Percentiles rank a stretch among this genome's conserved stretches.
Conservation (phyloP, 805 yeast species). For the Yarrowia sp. region DNA sequence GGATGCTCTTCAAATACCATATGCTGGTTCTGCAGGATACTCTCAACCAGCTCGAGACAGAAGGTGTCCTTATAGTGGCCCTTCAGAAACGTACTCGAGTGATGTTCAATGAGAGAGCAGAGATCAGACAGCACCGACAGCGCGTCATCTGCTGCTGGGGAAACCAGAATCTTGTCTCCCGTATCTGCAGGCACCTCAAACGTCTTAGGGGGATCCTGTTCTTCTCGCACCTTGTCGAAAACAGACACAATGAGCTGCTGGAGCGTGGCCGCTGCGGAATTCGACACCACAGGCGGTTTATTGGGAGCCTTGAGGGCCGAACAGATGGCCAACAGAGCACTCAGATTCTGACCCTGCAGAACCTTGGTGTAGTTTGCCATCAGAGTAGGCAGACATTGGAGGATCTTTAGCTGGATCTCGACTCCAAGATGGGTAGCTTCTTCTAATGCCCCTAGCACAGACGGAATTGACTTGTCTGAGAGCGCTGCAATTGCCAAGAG, state of each 20-base stretch:
- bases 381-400: conserved; percentile 81
- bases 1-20: conserved; percentile 60
- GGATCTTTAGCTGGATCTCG: conserved; percentile 84
- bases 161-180: conserved; percentile 56
- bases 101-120: conserved; percentile 68
- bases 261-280: conserved; percentile 91
- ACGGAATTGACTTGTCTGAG: conserved; percentile 58
- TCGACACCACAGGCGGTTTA: conserved; percentile 77
- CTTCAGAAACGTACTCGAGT: conserved; percentile 55
- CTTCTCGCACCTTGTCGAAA: conserved; percentile 67
- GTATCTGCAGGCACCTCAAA: conserved; percentile 55
- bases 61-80: conserved; percentile 64
- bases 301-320: conserved; percentile 72
- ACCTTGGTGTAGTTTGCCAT: conserved; percentile 66
- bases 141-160: conserved; percentile 70
- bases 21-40: conserved; percentile 70
- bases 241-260: conserved; percentile 82
- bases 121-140: conserved; percentile 73
- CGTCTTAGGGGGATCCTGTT: conserved; percentile 44
- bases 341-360: conserved; percentile 62
- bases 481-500: conserved; percentile 63
- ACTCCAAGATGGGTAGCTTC: conserved; percentile 78
- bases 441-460: conserved; percentile 68
- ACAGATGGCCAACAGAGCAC: conserved; percentile 70
- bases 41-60: conserved; percentile 84